Evolutionary conservation across 495 filamentous ascomycete genomes (phyloP), one percentile per base, ranked within the genome.

Genomic region (Barbatosphaeria neglecta): DNA sequence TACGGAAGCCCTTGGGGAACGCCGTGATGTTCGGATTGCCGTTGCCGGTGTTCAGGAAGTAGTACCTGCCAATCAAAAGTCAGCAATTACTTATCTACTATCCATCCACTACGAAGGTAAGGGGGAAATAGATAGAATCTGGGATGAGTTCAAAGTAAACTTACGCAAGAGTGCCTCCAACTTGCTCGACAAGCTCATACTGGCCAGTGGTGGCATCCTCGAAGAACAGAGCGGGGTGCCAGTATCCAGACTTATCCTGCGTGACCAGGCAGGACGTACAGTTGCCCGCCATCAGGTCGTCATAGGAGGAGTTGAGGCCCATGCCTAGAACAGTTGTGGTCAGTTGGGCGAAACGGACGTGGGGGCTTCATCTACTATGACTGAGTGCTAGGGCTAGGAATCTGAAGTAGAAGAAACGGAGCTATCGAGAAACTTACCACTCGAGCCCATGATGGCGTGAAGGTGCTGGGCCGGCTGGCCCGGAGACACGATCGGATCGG

Each of bases 1-100:
- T 92, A 38, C 80, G 77, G 69, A 97, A 94, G 38, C 75, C 72
- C 1, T 70, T 53, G 0, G 90, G 90, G 66, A 94, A 95, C 0
- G 87, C 83, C 23, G 70, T 72, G 52, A 95, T 70, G 20, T 80
- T 72, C 2, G 78, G 58, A 23, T 72, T 59, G 48, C 63, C 64
- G 17, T 50, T 46, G 35, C 69, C 71, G 9, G 69, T 65, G 52
- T 78, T 76, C 0, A 85, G 70, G 25, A 87, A 73, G 55, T 94
- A 92, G 64, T 94, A 94, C 3, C 82, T 59, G 17, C 15, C n/a
- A n/a, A 20, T n/a, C n/a, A 7, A 2, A 8, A 40, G 16, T 15
- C 15, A 47, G 41, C n/a, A n/a, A n/a, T n/a, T n/a, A n/a, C n/a
- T n/a, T n/a, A n/a, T n/a, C n/a, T n/a, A n/a, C n/a, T n/a, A n/a